Evolutionary conservation across 345 rosid genomes (phyloP).

Genomic region (Firmiana major): DNA sequence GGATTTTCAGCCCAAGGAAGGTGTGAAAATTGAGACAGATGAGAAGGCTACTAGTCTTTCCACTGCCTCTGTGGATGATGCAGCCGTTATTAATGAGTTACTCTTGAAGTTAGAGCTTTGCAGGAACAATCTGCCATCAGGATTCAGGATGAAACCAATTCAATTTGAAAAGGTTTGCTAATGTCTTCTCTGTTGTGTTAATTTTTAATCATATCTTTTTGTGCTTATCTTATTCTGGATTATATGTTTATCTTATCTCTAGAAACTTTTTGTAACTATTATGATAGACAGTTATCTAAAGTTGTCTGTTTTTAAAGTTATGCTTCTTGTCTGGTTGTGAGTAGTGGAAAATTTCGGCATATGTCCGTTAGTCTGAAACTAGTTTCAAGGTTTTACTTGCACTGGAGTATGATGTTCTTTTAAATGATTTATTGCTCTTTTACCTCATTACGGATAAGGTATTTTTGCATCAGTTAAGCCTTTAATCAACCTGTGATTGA

Average conservation of each 20-base stretch:
- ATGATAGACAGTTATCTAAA: too few species aligned
- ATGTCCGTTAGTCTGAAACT: not conserved
- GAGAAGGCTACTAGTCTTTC: constrained; percentile 79
- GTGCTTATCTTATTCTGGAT: too few species aligned
- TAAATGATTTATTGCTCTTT: not conserved
- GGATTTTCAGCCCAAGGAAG: constrained; percentile 75
- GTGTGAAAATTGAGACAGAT: constrained; percentile 74
- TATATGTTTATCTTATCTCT: too few species aligned
- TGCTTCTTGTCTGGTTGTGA: too few species aligned
- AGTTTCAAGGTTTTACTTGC: not conserved
- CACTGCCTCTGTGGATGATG: constrained; percentile 79
- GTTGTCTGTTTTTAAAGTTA: too few species aligned
- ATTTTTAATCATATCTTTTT: not conserved
- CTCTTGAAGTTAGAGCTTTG: constrained; percentile 56
- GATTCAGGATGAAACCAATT: constrained; percentile 78
- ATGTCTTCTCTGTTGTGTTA: not conserved
- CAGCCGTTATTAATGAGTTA: constrained; percentile 57
- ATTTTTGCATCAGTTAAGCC: not conserved
- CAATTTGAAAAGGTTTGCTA: constrained; percentile 87
- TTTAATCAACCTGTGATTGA: not conserved
- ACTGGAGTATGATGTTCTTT: not conserved
- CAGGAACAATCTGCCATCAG: constrained; percentile 48
- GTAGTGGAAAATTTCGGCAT: too few species aligned
- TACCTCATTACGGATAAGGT: not conserved
- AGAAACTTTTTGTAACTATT: too few species aligned